Evolutionary conservation across 352 stramenopile species (phyloP).

Genomic region (Globisporangium abappressorium): DNA sequence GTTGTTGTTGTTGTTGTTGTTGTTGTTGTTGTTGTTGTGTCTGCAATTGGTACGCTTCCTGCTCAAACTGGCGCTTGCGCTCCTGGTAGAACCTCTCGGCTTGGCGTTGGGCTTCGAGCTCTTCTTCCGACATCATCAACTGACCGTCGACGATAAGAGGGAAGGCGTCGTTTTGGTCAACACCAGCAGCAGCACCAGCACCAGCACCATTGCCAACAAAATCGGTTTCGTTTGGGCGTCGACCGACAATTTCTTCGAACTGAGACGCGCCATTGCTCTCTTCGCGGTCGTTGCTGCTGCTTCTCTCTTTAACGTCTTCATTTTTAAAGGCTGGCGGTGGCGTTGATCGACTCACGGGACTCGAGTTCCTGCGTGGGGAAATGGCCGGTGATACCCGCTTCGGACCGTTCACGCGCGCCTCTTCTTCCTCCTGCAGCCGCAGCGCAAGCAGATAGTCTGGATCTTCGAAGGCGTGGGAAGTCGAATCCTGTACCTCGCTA

Average conservation of each 20-base stretch:
- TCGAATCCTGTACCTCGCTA: neutral
- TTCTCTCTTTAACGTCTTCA: neutral
- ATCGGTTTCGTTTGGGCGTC: neutral
- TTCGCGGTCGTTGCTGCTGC: neutral
- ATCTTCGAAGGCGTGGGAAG: conserved; percentile 29
- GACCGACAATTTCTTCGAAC: conserved; percentile 3
- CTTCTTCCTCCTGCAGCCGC: conserved; percentile 77
- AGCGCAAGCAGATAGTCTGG: conserved; percentile 73
- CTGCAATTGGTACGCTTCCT: conserved; percentile 37
- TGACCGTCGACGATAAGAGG: conserved; percentile 45
- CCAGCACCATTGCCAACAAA: neutral
- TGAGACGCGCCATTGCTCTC: conserved; percentile 3
- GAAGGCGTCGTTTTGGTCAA: conserved; percentile 31
- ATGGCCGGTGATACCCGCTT: conserved; percentile 12
- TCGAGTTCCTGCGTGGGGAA: conserved; percentile 20
- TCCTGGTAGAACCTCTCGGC: conserved; percentile 74
- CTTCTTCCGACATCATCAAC: conserved; percentile 56
- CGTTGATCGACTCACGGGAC: conserved; percentile 12
- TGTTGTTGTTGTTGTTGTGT: conserved; percentile 35
- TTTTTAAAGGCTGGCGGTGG: conserved; percentile 6
- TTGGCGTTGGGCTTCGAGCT: conserved; percentile 67
- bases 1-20: conserved; percentile 14
- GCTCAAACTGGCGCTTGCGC: conserved; percentile 50
- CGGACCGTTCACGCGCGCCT: conserved; percentile 25
- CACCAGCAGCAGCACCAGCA: conserved; percentile 16